Evolutionary conservation across 495 filamentous ascomycete species (phyloP).

Genomic region (Neurospora tetrasperma): DNA sequence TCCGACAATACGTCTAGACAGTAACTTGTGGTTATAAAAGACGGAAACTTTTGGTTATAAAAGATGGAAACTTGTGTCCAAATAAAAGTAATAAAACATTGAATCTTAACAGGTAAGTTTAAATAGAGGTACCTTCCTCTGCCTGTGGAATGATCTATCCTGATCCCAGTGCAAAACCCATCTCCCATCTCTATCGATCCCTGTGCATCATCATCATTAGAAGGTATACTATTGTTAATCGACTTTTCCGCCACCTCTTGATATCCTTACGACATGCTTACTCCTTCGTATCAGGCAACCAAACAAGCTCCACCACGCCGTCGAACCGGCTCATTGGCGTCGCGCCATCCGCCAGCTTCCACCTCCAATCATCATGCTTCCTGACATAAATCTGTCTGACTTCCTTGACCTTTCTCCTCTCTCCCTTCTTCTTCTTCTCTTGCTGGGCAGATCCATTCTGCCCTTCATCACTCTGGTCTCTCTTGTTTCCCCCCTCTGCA

Average conservation of each 20-base stretch:
- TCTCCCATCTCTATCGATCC: not conserved
- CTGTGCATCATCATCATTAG: not conserved
- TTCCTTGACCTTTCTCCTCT: conserved; percentile 13
- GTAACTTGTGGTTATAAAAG: not conserved
- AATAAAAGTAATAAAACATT: not conserved
- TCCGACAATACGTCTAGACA: not conserved
- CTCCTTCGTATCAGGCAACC: conserved; percentile 24
- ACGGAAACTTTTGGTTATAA: not conserved
- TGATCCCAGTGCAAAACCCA: not conserved
- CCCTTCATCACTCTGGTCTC: not conserved
- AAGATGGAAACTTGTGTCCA: not conserved
- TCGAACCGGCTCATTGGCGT: conserved; percentile 36
- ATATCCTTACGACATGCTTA: not conserved
- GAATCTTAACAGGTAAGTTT: not conserved
- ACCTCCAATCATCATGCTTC: conserved; percentile 37
- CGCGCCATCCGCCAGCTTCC: conserved; percentile 31
- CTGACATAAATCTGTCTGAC: conserved; percentile 39
- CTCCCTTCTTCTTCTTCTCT: not conserved
- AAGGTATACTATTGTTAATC: not conserved
- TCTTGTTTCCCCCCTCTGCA: not conserved
- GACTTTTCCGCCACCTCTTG: not conserved
- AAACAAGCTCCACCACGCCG: conserved; percentile 43
- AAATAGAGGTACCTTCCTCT: not conserved
- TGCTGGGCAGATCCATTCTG: not conserved
- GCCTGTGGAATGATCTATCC: not conserved